These are phyloP conservation scores for Cymbopogon flexuosus DNA, from an alignment of 202 grass and related monocot genomes.

Conservation along the genomic window DNA sequence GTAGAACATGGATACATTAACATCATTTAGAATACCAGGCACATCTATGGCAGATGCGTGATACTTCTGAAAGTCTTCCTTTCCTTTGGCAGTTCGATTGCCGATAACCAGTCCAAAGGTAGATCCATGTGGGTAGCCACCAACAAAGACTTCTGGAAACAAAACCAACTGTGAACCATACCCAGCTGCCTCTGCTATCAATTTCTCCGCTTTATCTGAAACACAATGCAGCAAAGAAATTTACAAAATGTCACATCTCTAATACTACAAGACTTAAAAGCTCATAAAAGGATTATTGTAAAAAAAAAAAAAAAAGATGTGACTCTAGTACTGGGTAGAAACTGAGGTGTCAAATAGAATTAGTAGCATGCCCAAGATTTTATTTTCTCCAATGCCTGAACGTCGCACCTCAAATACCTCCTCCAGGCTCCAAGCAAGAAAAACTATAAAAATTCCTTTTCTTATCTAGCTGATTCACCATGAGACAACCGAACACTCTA, in stretches of 20 bases:
- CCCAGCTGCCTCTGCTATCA: constrained; percentile 70
- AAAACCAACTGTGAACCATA: constrained; percentile 76
- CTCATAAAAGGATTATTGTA: background rate
- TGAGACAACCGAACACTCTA: background rate
- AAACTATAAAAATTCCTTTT: background rate
- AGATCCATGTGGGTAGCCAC: constrained; percentile 83
- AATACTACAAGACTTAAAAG: background rate
- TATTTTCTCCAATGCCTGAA: background rate
- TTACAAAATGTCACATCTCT: background rate
- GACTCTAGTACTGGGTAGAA: background rate
- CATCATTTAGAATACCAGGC: constrained; percentile 55
- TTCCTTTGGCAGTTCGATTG: constrained; percentile 64
- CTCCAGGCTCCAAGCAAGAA: background rate
- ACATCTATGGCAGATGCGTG: constrained; percentile 80
- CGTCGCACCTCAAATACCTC: background rate
- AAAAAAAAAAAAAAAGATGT: background rate
- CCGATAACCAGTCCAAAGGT: constrained; percentile 78
- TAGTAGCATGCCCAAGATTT: background rate
- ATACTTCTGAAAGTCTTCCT: constrained; percentile 86
- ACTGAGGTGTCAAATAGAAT: background rate
- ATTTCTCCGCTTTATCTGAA: constrained; percentile 78
- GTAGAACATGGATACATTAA: background rate
- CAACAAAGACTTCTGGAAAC: constrained; percentile 92
- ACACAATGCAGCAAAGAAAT: background rate
- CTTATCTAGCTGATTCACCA: background rate